Percentiles rank a stretch among this genome's conserved stretches.
phyloP scores from a whole-genome alignment of 176 grass and related monocot genomes.

The Elymus sibiricus region DNA sequence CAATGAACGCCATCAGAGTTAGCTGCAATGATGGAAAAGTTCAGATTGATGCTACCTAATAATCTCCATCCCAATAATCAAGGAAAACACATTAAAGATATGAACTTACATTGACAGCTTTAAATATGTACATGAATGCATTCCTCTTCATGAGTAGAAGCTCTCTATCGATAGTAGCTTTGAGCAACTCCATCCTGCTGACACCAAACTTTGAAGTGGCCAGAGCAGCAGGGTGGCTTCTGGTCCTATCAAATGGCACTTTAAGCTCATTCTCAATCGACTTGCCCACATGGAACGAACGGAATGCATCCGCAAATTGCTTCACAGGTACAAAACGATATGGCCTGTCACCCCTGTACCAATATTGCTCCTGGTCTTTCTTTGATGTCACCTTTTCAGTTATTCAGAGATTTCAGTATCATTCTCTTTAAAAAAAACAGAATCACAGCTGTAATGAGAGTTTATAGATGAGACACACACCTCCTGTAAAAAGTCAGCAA shows the following conservation, averaged over 20 bases:
- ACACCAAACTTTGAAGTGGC: conserved; percentile 75
- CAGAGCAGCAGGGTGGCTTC: conserved; percentile 74
- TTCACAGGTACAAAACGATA: conserved; percentile 72
- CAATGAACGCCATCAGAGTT: conserved; percentile 61
- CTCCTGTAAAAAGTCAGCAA: conserved; percentile 92
- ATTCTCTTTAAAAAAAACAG: conserved; percentile 10
- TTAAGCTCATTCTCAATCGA: conserved; percentile 50
- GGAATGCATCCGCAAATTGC: conserved; percentile 75
- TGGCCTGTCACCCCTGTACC: conserved; percentile 51
- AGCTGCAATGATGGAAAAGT: conserved; percentile 48
- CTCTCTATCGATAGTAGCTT: conserved; percentile 79
- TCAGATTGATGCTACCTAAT: conserved; percentile 17
- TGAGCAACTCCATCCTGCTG: conserved; percentile 60
- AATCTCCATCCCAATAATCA: conserved; percentile 15
- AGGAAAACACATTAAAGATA: not conserved
- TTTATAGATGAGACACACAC: conserved; percentile 41
- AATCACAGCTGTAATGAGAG: not conserved
- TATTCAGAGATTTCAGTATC: conserved; percentile 25
- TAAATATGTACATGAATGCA: conserved; percentile 95
- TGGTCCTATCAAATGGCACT: conserved; percentile 73
- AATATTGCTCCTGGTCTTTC: conserved; percentile 94
- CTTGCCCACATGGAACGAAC: conserved; percentile 69
- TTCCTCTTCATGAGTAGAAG: conserved; percentile 94
- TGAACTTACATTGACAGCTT: conserved; percentile 59
- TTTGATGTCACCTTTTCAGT: conserved; percentile 80